A percentile compares a stretch with the other conserved stretches of the same genome.
Evolutionary conservation across 164 flowering plant genomes (phyloP).

Genomic region (Stephania japonica): DNA sequence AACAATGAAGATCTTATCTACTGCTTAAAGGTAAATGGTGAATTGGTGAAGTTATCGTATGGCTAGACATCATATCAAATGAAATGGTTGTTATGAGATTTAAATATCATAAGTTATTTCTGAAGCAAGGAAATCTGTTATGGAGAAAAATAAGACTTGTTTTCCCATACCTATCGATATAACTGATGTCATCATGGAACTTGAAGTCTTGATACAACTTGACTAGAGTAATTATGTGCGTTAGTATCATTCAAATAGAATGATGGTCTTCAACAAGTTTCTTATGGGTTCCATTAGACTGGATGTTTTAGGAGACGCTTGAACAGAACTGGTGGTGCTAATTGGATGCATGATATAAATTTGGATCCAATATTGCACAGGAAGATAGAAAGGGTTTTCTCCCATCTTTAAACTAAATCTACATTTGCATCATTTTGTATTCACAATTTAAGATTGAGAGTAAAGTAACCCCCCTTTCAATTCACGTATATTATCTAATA

Average conservation of each 20-base stretch:
- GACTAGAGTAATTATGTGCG: neutral
- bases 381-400: neutral
- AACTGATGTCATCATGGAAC: neutral
- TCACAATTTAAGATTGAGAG: neutral
- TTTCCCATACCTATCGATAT: neutral
- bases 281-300: neutral
- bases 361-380: neutral
- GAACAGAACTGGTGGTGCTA: neutral
- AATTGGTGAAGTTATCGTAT: neutral
- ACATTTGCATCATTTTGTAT: neutral
- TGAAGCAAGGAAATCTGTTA: neutral
- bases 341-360: neutral
- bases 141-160: neutral
- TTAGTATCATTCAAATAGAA: neutral
- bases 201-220: neutral
- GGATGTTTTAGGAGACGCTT: neutral
- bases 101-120: neutral
- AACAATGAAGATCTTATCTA: conserved; percentile 90
- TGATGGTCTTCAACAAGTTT: neutral
- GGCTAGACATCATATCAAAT: neutral
- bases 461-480: neutral
- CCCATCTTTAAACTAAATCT: neutral
- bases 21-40: conserved; percentile 77
- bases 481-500: conserved; percentile 3
- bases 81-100: neutral